Evolutionary conservation across 208 protist genomes (phyloP).

Genomic region (Lotmaria passim): DNA sequence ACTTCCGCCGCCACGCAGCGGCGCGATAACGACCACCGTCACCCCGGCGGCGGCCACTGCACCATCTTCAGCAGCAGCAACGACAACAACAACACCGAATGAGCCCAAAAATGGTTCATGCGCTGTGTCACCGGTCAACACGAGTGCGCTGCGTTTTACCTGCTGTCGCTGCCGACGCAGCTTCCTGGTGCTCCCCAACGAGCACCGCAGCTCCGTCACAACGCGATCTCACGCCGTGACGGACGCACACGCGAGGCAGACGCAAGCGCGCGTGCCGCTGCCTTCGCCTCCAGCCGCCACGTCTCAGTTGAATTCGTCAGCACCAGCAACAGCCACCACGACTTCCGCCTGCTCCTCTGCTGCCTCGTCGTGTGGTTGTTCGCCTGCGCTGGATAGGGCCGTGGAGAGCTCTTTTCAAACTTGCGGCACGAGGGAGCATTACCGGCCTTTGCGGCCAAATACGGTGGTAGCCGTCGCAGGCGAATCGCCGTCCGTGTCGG

Average conservation of each 20-base stretch:
- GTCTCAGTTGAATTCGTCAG: too few species aligned
- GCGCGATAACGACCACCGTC: too few species aligned
- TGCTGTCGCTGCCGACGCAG: constrained; percentile 29
- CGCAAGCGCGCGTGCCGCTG: too few species aligned
- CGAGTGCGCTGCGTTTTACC: constrained; percentile 23
- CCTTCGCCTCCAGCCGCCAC: too few species aligned
- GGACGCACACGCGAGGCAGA: neutral
- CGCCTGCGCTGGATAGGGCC: neutral
- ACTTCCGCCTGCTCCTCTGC: neutral
- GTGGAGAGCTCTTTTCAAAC: neutral
- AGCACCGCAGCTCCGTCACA: neutral
- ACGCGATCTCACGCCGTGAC: neutral
- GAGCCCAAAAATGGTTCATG: neutral
- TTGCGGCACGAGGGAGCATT: neutral
- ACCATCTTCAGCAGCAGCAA: neutral
- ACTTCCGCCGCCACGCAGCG: too few species aligned
- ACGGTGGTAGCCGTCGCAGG: too few species aligned
- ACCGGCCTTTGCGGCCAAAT: constrained; percentile 1
- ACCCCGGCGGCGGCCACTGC: too few species aligned
- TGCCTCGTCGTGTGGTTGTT: neutral
- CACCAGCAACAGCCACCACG: neutral
- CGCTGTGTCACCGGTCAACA: neutral
- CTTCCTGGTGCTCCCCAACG: constrained; percentile 12
- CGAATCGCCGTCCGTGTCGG: neutral
- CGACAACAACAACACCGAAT: neutral